Conservation (phyloP, 306 rosid genomes). For the Prunus dulcis region DNA sequence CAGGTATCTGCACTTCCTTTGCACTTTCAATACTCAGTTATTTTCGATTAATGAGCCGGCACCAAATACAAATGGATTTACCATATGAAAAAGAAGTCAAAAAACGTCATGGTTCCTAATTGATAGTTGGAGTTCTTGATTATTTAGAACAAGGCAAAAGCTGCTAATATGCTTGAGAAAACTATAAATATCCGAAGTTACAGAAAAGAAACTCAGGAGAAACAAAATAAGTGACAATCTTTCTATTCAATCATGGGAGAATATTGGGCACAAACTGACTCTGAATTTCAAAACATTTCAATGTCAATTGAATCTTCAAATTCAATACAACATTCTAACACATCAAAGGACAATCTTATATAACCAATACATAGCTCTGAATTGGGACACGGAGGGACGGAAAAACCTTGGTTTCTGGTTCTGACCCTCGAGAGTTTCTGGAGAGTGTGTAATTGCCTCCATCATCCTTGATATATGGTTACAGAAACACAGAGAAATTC, state of each 20-base stretch:
- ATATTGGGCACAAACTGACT: slow-evolving; percentile 18
- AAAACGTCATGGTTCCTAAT: too few species aligned
- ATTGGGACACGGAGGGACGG: not conserved
- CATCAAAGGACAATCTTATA: slow-evolving; percentile 1
- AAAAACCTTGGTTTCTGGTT: too few species aligned
- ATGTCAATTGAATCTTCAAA: not conserved
- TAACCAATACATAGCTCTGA: not conserved
- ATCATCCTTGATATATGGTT: not conserved
- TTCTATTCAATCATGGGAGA: not conserved
- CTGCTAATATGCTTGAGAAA: not conserved
- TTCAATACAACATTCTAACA: slow-evolving; percentile 16
- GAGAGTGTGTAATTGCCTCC: not conserved
- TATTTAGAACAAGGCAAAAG: too few species aligned
- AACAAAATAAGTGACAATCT: not conserved
- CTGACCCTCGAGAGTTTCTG: slow-evolving; percentile 2
- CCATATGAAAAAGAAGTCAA: too few species aligned
- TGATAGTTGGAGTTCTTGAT: too few species aligned
- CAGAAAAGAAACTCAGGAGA: not conserved
- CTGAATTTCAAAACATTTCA: slow-evolving; percentile 11
- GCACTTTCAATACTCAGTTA: too few species aligned
- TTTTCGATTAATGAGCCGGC: not conserved
- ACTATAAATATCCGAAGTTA: not conserved
- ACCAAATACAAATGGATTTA: not conserved
- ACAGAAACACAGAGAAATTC: not conserved
- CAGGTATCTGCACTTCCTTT: too few species aligned